Evolutionary conservation across 2,329 filamentous ascomycete genomes (phyloP).

Genomic region (Basipetospora chlamydospora): DNA sequence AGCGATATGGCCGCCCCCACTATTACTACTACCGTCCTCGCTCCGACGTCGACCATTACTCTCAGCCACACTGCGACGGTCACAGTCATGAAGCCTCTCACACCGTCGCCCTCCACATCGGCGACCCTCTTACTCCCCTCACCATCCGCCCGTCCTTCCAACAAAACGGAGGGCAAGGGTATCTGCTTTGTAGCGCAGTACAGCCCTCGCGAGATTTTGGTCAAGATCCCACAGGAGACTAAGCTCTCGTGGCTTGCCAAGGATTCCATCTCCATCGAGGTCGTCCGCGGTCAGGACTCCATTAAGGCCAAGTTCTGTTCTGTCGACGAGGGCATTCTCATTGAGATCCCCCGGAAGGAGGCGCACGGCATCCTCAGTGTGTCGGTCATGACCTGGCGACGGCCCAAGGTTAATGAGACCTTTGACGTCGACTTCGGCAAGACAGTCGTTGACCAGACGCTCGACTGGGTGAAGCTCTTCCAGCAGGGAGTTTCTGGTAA

Average conservation of each 20-base stretch:
- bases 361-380: conserved; percentile 44
- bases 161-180: conserved; percentile 12
- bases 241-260: conserved; percentile 41
- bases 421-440: conserved; percentile 46
- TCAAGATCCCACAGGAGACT: conserved; percentile 34
- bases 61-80: conserved; percentile 23
- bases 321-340: conserved; percentile 34
- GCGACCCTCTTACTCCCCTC: conserved; percentile 1
- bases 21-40: neutral
- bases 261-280: conserved; percentile 40
- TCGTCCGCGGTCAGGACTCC: conserved; percentile 30
- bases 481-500: neutral
- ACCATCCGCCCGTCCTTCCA: neutral
- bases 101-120: neutral
- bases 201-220: conserved; percentile 35
- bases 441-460: conserved; percentile 26
- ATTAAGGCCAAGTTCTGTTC: conserved; percentile 34
- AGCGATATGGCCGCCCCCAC: no score
- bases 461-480: conserved; percentile 15
- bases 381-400: conserved; percentile 40
- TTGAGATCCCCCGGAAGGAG: conserved; percentile 37
- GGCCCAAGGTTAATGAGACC: conserved; percentile 45
- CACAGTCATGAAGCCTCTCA: conserved; percentile 15
- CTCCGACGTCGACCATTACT: conserved; percentile 17
- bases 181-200: conserved; percentile 31